A percentile compares a stretch with the other conserved stretches of the same genome.
Conservation (phyloP, 192 early-diverging fungal genomes). For the Backusella liffmaniae region DNA sequence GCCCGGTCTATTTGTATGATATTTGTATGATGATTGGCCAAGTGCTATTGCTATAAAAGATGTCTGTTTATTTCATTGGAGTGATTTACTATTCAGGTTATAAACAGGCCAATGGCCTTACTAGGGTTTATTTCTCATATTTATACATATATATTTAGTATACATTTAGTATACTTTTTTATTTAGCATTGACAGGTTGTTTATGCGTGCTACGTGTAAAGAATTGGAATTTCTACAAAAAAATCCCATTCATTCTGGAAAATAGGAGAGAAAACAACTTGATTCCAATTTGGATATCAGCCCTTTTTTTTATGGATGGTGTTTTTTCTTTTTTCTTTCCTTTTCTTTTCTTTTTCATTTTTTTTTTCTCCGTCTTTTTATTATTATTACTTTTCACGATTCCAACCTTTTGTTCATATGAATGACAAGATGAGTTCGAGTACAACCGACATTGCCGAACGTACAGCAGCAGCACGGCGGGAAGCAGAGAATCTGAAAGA, state of each 20-base stretch:
- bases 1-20: too few species aligned
- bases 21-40: too few species aligned
- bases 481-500: constrained; percentile 97
- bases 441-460: constrained; percentile 78
- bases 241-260: not conserved
- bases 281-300: not conserved
- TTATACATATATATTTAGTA: too few species aligned
- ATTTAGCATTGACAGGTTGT: too few species aligned
- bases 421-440: constrained; percentile 6
- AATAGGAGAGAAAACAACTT: not conserved
- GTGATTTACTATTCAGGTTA: too few species aligned
- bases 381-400: not conserved
- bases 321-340: not conserved
- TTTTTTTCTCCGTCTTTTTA: not conserved
- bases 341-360: constrained; percentile 1
- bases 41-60: too few species aligned
- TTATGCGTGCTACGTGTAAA: too few species aligned
- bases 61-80: too few species aligned
- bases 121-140: too few species aligned
- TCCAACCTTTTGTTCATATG: not conserved
- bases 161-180: too few species aligned
- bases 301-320: not conserved
- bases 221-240: too few species aligned
- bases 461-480: constrained; percentile 85
- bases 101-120: too few species aligned